These are phyloP conservation scores for Artemisia argyi DNA, from an alignment of 129 eudicot genomes.

Conservation along the genomic window DNA sequence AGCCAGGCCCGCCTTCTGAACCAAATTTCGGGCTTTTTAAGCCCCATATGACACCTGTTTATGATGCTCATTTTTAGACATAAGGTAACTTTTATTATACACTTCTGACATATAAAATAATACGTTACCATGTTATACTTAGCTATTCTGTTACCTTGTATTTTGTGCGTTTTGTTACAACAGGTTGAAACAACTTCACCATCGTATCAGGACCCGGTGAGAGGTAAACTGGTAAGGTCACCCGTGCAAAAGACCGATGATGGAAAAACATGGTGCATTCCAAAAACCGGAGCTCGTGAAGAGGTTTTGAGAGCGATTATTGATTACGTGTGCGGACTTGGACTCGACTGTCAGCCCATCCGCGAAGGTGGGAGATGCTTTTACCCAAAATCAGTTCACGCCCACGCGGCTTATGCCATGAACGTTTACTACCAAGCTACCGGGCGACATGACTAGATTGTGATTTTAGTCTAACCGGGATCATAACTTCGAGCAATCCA, in stretches of 20 bases:
- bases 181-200: slow-evolving; percentile 49
- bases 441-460: slow-evolving; percentile 52
- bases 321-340: slow-evolving; percentile 65
- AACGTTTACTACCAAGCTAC: slow-evolving; percentile 55
- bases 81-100: slow-evolving; percentile 30
- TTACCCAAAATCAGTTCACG: slow-evolving; percentile 50
- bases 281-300: slow-evolving; percentile 47
- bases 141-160: not conserved
- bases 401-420: slow-evolving; percentile 72
- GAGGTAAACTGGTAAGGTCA: slow-evolving; percentile 26
- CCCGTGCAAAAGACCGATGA: slow-evolving; percentile 10
- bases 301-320: slow-evolving; percentile 48
- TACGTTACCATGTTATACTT: too few species aligned
- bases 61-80: slow-evolving; percentile 48
- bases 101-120: not conserved
- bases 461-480: slow-evolving; percentile 59
- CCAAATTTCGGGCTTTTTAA: slow-evolving; percentile 71
- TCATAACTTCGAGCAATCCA: slow-evolving; percentile 49
- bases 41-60: slow-evolving; percentile 69
- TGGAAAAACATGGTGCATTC: slow-evolving; percentile 57
- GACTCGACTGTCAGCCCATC: slow-evolving; percentile 57
- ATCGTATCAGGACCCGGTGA: slow-evolving; percentile 29
- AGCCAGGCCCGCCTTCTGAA: slow-evolving; percentile 81
- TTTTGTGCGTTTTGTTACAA: slow-evolving; percentile 12
- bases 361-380: slow-evolving; percentile 57